Evolutionary conservation across 2,329 filamentous ascomycete species (phyloP).

Genomic region (Aspergillus flavus): DNA sequence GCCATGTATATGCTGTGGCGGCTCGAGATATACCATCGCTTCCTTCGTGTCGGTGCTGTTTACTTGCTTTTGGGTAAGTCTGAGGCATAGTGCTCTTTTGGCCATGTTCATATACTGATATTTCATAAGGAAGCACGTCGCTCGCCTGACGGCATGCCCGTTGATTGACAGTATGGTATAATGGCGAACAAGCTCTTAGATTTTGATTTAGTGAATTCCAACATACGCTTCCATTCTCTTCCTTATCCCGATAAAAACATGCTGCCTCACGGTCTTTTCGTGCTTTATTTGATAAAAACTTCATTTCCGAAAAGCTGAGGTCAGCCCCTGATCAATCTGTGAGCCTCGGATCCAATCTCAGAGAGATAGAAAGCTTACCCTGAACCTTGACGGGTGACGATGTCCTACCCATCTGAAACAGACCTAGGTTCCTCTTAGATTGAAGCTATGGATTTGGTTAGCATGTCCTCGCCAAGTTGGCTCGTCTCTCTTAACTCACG

Average conservation of each 20-base stretch:
- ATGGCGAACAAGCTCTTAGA: conserved; percentile 9
- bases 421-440: conserved; percentile 26
- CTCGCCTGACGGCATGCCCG: no score
- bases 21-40: no score
- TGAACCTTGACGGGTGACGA: conserved; percentile 32
- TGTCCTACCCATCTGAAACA: conserved; percentile 41
- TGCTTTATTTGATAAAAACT: conserved; percentile 19
- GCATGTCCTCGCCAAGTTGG: not conserved
- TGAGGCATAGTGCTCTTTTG: not conserved
- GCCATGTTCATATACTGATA: not conserved
- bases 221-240: not conserved
- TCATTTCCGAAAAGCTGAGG: conserved; percentile 27
- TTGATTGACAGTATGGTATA: not conserved
- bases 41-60: not conserved
- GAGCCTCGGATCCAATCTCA: not conserved
- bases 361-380: conserved; percentile 7
- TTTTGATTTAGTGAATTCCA: not conserved
- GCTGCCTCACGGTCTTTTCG: not conserved
- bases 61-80: not conserved
- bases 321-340: conserved; percentile 16
- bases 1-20: not conserved
- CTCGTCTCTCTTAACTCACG: conserved; percentile 37
- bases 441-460: conserved; percentile 26
- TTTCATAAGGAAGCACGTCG: not conserved
- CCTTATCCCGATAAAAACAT: not conserved